Base-by-base conservation (phyloP, 208 protist genomes). In the Trypanosoma mega region DNA sequence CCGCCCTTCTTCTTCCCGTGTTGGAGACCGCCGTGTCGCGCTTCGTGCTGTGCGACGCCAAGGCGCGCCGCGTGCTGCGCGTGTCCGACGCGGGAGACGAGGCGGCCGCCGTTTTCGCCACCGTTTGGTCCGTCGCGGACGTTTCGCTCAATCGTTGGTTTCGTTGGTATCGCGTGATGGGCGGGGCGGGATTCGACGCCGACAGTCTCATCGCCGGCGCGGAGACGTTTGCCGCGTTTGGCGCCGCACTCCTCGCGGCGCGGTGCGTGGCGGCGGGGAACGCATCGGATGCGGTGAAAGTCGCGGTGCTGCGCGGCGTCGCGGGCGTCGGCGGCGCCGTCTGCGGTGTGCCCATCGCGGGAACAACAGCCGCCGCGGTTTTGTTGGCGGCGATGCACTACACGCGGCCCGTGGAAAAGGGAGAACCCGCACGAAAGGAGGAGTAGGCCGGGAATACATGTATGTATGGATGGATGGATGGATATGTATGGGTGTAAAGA, bases 141-240 rank as follows among this genome's bases (percentile, higher is more conserved):
- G 68, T 81, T 14, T 34, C 80, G 2, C 58, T 91, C n/a, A 86
- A 78, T 59, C 76, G 79, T 34, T 94, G 81, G 79, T 82, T 87
- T 39, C 56, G 53, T 34, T 94, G 83, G 84, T 91, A 91, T 54
- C 72, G 63, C 63, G 72, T 71, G 26, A 83, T 90, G 58, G 30
- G 73, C 43, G 78, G 69, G 61, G 68, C 72, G 5, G 82, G 77
- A 31, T 87, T 84, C 49, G 78, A 87, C 55, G 37, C 49, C 21
- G 73, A 26, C 29, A 83, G 73, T 39, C 50, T 90, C 39, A 14
- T 60, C 20, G 68, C 71, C 23, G 82, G 71, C 9, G 80, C 61
- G 0, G 80, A 86, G 31, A 70, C 78, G 12, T 90, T 85, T 44
- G 47, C 74, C 20, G 52, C 53, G n/a, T 63, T 90, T 21, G 49